These are phyloP conservation scores for Cordyceps sp. DNA, from an alignment of 2,329 filamentous ascomycete species.

Conservation along the genomic window DNA sequence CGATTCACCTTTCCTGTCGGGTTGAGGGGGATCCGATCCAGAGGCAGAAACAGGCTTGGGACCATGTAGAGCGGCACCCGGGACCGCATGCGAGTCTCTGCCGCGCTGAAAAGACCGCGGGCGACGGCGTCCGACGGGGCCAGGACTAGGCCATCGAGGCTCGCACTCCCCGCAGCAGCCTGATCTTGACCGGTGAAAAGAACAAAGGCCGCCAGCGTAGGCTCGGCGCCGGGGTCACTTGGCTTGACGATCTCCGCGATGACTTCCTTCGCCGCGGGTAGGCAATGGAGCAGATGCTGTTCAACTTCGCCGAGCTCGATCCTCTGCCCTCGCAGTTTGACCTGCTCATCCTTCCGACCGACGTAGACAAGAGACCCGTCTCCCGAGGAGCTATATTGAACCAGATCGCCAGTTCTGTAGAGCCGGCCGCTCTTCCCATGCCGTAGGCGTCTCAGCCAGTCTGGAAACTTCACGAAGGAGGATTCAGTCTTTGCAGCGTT, in stretches of 20 bases:
- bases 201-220: constrained; percentile 1
- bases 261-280: neutral
- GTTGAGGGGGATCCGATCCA: neutral
- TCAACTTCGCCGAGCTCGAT: constrained; percentile 9
- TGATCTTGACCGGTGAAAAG: neutral
- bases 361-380: constrained; percentile 4
- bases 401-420: constrained; percentile 7
- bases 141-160: no score
- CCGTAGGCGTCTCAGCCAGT: constrained; percentile 3
- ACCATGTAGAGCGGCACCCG: constrained; percentile 4
- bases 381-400: constrained; percentile 4
- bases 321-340: constrained; percentile 8
- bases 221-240: neutral
- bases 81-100: neutral
- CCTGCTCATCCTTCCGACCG: constrained; percentile 7
- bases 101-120: neutral
- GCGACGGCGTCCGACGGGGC: neutral
- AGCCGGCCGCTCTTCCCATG: constrained; percentile 4
- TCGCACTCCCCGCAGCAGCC: no score
- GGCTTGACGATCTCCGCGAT: constrained; percentile 2
- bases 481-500: constrained; percentile 13
- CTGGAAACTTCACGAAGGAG: constrained; percentile 10
- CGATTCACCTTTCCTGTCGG: constrained; percentile 1
- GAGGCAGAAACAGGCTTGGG: constrained; percentile 3
- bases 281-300: constrained; percentile 1